Base-by-base conservation (phyloP, 768 basidiomycete genomes). In the Termitomyces sp. region DNA sequence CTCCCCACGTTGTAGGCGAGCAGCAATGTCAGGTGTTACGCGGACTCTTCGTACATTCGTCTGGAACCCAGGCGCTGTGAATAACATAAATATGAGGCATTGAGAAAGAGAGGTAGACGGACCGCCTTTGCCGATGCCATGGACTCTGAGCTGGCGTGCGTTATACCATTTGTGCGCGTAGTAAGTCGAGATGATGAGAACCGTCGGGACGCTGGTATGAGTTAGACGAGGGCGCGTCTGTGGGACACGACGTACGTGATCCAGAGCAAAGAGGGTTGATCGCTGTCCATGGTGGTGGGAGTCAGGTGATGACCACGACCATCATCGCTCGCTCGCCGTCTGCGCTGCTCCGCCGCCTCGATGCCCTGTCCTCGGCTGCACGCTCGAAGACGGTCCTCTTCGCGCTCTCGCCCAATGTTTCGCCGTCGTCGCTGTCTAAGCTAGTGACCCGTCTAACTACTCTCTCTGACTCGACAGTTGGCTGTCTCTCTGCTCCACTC, bases 91-190 rank as follows among this genome's bases (percentile, higher is more conserved):
- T 31, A n/a, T 28, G 26, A 26, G 44, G 31, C 28, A 26, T 44
- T 7, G 43, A 48, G 23, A 26, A 31, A 40, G 7, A 19, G 11
- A 38, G 5, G 19, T 28, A 35, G 37, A 60, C 76, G 38, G 53
- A 81, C 81, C 80, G 51, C 81, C 81, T 66, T 78, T 80, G n/a
- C 81, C 81, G 41, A 82, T 82, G 7, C 81, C 81, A 59, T 83
- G 70, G 6, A 79, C 62, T 51, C 69, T 67, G 31, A 82, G 70
- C 49, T 67, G 66, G 44, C 79, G 70, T 15, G 75, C 74, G 5
- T 78, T 70, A 56, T 80, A 81, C 78, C 78, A 81, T 65, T 75
- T 78, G 23, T 78, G 76, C 12, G 68, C 64, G 55, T 73, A 76
- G 62, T 77, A 82, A 1, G 70, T 78, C 2, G 78, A 76, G 28